These are phyloP conservation scores for Avicennia marina DNA, from an alignment of 257 asterid genomes.

Conservation along the genomic window DNA sequence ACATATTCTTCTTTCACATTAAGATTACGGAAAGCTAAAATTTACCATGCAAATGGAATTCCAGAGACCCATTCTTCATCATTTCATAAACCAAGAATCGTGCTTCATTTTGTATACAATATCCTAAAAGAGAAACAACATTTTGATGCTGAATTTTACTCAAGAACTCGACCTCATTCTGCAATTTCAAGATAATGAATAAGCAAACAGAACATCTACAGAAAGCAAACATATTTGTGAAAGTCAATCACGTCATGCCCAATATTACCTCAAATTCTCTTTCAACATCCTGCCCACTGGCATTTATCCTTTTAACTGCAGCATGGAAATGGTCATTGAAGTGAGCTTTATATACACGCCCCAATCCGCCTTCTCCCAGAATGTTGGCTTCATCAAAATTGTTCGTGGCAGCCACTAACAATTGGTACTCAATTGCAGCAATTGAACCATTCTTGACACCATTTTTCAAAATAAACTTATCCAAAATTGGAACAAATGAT, in stretches of 20 bases:
- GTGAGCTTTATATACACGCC: slow-evolving; percentile 72
- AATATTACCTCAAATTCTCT: slow-evolving; percentile 69
- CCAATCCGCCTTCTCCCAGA: slow-evolving; percentile 77
- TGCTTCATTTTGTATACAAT: slow-evolving; percentile 57
- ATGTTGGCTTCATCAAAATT: slow-evolving; percentile 60
- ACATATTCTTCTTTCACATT: not conserved
- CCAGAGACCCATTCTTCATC: slow-evolving; percentile 86
- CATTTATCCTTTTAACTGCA: slow-evolving; percentile 64
- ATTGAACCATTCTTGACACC: slow-evolving; percentile 60
- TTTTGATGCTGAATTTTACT: slow-evolving; percentile 81
- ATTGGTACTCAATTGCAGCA: slow-evolving; percentile 56
- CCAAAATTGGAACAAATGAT: slow-evolving; percentile 53
- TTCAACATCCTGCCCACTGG: slow-evolving; percentile 55
- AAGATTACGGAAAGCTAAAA: not conserved
- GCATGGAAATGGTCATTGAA: slow-evolving; percentile 52
- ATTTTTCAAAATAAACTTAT: slow-evolving; percentile 43
- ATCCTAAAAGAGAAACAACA: slow-evolving; percentile 76
- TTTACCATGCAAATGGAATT: slow-evolving; percentile 80
- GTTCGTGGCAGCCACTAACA: slow-evolving; percentile 67
- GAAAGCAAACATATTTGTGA: not conserved
- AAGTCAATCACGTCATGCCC: not conserved
- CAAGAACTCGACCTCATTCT: slow-evolving; percentile 79
- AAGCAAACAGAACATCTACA: slow-evolving; percentile 15
- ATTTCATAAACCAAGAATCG: slow-evolving; percentile 79
- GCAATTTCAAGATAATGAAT: slow-evolving; percentile 24